Evolutionary conservation across 805 yeast species (phyloP).

Genomic region (Candida rishiriensis): DNA sequence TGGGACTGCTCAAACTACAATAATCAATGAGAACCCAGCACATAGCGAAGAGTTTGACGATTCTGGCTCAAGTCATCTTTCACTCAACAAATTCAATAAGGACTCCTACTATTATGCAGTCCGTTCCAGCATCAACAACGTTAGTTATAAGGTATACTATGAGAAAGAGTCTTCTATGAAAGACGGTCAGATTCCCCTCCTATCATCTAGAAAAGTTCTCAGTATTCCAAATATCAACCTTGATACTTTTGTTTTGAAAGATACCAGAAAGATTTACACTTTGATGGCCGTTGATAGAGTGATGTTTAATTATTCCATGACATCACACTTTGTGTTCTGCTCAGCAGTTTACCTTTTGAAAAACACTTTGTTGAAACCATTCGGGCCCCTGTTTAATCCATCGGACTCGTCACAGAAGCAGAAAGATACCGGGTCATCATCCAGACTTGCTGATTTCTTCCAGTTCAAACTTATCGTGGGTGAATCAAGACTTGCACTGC

Average conservation of each 20-base stretch:
- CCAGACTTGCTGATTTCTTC: neutral
- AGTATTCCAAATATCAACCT: constrained; percentile 5
- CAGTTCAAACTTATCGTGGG: constrained; percentile 10
- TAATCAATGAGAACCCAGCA: neutral
- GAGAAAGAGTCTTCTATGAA: neutral
- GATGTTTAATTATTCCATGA: constrained; percentile 35
- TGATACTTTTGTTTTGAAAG: constrained; percentile 2
- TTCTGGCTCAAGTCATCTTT: neutral
- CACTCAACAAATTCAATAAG: neutral
- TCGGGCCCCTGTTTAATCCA: neutral
- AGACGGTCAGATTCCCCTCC: neutral
- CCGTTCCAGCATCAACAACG: neutral
- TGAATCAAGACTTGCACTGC: constrained; percentile 25
- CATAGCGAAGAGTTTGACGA: neutral
- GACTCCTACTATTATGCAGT: constrained; percentile 1
- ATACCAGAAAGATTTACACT: constrained; percentile 4
- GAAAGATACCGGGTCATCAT: neutral
- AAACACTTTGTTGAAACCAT: constrained; percentile 28
- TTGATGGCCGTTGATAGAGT: constrained; percentile 1
- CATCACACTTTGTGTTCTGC: constrained; percentile 40
- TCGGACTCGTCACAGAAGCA: neutral
- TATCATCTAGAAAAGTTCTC: constrained; percentile 1
- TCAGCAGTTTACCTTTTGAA: constrained; percentile 42
- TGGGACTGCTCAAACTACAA: neutral
- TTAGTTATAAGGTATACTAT: neutral